Percentiles rank a stretch among this genome's conserved stretches.
Conservation (phyloP, 2,329 filamentous ascomycete species). For the Penicillium sp. region DNA sequence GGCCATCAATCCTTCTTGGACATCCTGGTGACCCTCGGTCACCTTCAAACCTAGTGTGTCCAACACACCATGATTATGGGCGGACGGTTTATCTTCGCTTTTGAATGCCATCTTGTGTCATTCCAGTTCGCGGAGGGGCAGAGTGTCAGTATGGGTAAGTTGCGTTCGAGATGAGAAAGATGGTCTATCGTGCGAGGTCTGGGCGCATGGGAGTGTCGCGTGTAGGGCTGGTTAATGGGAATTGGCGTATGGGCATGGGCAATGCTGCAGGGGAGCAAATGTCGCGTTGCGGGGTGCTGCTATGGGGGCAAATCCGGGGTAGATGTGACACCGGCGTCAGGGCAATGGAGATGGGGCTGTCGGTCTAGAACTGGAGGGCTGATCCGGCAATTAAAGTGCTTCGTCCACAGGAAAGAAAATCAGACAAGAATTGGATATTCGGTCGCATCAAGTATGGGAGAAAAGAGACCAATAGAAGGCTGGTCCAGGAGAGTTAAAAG, state of each 20-base stretch:
- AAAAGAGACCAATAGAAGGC: too few species aligned
- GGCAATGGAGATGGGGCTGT: background rate
- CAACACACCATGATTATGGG: constrained; percentile 6
- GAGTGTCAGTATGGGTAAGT: too few species aligned
- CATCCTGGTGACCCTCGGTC: constrained; percentile 16
- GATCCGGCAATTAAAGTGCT: too few species aligned
- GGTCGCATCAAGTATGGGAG: too few species aligned
- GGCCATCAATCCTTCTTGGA: constrained; percentile 28
- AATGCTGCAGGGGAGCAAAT: background rate
- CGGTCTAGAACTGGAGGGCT: background rate
- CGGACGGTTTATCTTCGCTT: constrained; percentile 12
- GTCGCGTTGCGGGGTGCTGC: background rate
- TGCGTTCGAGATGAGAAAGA: background rate
- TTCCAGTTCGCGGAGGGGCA: background rate
- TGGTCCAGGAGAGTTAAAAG: too few species aligned
- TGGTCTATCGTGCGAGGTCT: background rate
- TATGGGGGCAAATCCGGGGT: background rate
- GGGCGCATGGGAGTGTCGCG: background rate
- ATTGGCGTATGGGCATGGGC: background rate
- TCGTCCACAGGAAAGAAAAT: too few species aligned
- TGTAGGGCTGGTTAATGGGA: background rate
- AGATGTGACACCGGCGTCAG: background rate
- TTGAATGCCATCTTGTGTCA: constrained; percentile 12
- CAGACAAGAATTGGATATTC: too few species aligned
- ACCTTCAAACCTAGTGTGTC: constrained; percentile 14